Percentiles rank a stretch among this genome's conserved stretches.
These are phyloP conservation scores for Volvox carteri DNA, from an alignment of 163 green algal species.

Conservation along the genomic window DNA sequence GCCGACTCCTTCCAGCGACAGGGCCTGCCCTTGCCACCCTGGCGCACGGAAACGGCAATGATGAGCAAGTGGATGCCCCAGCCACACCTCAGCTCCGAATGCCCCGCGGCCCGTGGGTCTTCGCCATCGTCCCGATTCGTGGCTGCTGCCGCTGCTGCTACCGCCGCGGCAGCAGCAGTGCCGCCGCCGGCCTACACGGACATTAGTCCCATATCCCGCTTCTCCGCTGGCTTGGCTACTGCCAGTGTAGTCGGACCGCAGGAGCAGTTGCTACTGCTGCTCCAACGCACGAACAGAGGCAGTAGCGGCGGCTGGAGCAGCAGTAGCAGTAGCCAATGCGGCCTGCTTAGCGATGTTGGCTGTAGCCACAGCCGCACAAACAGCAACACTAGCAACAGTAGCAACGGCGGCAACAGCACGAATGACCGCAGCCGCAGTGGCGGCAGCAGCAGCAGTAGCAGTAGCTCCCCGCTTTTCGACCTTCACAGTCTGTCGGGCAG, in stretches of 20 bases:
- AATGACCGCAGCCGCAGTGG: neutral
- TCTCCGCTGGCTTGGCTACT: neutral
- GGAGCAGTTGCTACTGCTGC: too few relatives aligned
- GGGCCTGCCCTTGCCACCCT: conserved; percentile 80
- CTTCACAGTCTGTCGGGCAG: neutral
- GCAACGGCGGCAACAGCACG: neutral
- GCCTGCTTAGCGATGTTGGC: too few relatives aligned
- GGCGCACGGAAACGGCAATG: conserved; percentile 74
- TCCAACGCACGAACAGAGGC: neutral
- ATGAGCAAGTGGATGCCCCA: conserved; percentile 78
- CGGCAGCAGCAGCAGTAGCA: neutral
- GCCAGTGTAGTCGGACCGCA: too few relatives aligned
- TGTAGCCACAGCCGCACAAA: neutral
- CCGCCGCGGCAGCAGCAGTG: neutral
- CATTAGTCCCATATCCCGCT: too few relatives aligned
- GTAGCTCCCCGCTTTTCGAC: neutral
- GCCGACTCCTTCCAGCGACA: conserved; percentile 74
- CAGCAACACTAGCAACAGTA: neutral
- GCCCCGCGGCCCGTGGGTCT: too few relatives aligned
- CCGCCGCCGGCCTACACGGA: too few relatives aligned
- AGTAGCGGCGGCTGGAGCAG: neutral
- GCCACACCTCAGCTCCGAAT: neutral
- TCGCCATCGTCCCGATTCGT: neutral
- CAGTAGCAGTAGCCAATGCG: conserved; percentile 1
- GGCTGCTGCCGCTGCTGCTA: too few relatives aligned